Evolutionary conservation across 192 early-diverging fungal genomes (phyloP).

Genomic region (Coemansia sp.): DNA sequence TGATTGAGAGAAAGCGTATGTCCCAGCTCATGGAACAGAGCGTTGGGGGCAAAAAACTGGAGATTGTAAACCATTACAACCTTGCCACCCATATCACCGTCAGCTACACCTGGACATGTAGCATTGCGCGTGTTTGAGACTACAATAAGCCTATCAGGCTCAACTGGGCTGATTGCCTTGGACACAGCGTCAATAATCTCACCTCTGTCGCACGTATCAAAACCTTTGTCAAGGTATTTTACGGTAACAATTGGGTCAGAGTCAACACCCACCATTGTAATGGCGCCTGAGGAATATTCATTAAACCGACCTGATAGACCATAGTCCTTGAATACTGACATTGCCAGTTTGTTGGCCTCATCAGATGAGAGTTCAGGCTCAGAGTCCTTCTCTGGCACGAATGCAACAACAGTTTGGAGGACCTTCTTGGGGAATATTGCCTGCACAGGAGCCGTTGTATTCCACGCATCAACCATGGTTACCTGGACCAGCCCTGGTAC

Average conservation of each 20-base stretch:
- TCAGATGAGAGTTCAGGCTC: neutral
- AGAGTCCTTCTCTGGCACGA: neutral
- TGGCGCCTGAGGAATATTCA: constrained; percentile 2
- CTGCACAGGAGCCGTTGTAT: too few relatives aligned
- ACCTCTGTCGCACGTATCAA: neutral
- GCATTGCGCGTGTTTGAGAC: neutral
- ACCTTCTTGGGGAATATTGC: neutral
- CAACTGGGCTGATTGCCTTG: neutral
- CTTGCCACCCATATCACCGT: neutral
- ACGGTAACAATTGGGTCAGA: neutral
- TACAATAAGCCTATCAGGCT: neutral
- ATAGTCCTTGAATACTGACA: neutral
- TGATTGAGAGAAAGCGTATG: neutral
- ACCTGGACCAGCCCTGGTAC: too few relatives aligned
- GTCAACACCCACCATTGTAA: neutral
- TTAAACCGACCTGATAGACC: neutral
- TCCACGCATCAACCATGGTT: too few relatives aligned
- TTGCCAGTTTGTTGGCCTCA: neutral
- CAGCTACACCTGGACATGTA: neutral
- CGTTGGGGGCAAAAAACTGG: neutral
- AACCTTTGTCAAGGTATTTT: neutral
- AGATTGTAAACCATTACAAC: neutral
- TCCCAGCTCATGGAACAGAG: constrained; percentile 3
- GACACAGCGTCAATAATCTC: neutral
- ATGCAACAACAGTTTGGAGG: neutral